Evolutionary conservation across 148 eudicot genomes (phyloP).

Genomic region (Heliosperma pusillum): DNA sequence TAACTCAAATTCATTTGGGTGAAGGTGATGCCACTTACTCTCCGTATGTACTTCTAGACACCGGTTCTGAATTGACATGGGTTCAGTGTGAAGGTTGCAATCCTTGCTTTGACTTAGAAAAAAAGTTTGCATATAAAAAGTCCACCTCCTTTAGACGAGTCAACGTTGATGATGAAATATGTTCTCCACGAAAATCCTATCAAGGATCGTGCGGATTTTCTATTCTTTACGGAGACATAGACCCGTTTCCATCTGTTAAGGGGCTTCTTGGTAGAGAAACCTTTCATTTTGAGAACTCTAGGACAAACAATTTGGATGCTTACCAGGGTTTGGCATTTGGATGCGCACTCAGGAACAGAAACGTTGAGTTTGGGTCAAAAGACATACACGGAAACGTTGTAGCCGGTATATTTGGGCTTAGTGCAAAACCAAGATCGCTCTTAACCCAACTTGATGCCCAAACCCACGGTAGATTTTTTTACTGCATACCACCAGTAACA

Average conservation of each 20-base stretch:
- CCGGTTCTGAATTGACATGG: conserved; percentile 10
- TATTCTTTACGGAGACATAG: background rate
- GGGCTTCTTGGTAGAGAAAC: conserved; percentile 16
- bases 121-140: background rate
- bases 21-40: background rate
- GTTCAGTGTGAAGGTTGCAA: conserved; percentile 20
- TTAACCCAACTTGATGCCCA: conserved; percentile 13
- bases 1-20: background rate
- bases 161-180: background rate
- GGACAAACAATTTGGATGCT: background rate
- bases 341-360: background rate
- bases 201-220: conserved; percentile 3
- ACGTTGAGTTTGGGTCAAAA: background rate
- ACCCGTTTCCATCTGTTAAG: too few relatives aligned
- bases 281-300: background rate
- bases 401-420: conserved; percentile 11
- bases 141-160: background rate
- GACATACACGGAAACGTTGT: background rate
- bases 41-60: conserved; percentile 12
- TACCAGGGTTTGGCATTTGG: conserved; percentile 5
- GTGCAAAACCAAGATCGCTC: conserved; percentile 8
- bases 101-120: conserved; percentile 6
- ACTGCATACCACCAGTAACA: conserved; percentile 9
- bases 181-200: background rate
- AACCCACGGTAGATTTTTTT: conserved; percentile 5